These are phyloP conservation scores for Cercospora zeae-maydis DNA, from an alignment of 2,329 filamentous ascomycete species.

Conservation along the genomic window DNA sequence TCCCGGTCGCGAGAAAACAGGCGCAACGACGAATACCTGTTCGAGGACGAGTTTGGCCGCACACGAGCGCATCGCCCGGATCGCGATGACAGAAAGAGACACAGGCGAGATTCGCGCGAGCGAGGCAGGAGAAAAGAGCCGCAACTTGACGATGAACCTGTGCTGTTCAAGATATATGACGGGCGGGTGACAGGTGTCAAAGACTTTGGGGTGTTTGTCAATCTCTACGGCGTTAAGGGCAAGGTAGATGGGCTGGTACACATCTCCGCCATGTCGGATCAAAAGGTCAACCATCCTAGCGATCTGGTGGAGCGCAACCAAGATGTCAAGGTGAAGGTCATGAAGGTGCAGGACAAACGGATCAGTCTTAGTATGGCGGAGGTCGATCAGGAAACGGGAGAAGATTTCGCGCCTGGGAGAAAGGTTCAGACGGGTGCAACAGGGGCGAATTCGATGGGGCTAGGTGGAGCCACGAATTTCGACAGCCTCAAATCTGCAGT, in stretches of 20 bases:
- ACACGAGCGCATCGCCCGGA: conserved; percentile 44
- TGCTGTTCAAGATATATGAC: conserved; percentile 83
- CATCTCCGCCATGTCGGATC: conserved; percentile 80
- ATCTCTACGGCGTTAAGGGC: conserved; percentile 78
- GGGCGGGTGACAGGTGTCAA: conserved; percentile 89
- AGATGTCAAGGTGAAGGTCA: conserved; percentile 85
- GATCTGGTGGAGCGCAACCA: conserved; percentile 80
- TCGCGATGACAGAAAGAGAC: conserved; percentile 43
- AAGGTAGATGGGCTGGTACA: conserved; percentile 93
- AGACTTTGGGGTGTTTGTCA: conserved; percentile 94
- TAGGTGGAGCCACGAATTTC: conserved; percentile 61
- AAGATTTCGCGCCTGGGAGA: conserved; percentile 74
- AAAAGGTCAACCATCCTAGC: conserved; percentile 85
- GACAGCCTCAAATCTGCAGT: conserved; percentile 39
- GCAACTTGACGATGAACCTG: conserved; percentile 76
- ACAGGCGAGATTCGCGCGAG: conserved; percentile 58
- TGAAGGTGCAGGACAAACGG: conserved; percentile 75
- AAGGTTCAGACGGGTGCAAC: conserved; percentile 79
- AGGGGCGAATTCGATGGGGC: conserved; percentile 81
- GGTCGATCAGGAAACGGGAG: conserved; percentile 83
- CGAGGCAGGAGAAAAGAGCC: conserved; percentile 56
- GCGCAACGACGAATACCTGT: conserved; percentile 50
- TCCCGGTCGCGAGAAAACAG: conserved; percentile 47
- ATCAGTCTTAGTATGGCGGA: conserved; percentile 96
- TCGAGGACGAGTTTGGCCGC: conserved; percentile 59